Base-by-base conservation (phyloP, 2,329 filamentous ascomycete species). In the Phoma sp. region DNA sequence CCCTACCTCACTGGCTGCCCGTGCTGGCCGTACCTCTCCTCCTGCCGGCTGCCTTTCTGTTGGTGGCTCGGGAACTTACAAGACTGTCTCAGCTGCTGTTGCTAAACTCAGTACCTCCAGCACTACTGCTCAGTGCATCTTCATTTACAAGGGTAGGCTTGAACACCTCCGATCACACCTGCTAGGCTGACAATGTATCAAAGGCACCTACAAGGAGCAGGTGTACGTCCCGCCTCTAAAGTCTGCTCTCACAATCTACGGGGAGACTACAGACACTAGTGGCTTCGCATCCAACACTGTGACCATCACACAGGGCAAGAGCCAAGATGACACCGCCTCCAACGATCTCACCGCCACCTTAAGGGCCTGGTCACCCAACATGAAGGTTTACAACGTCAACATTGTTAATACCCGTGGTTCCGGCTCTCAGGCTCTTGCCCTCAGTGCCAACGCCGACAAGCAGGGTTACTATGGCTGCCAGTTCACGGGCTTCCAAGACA, bases 321-420 rank as follows among this genome's bases (percentile, higher is more conserved):
- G 77, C 57, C 82, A 84, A 44, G 77, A 80, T 17, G 72, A 79
- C 51, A 77, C 76, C 0, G 60, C 78, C 36, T 81, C 44, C 53
- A 84, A 88, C 58, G 86, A 88, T 58, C 68, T 72, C 54, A 86
- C 81, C 4, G 80, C 74, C 4, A 84, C 82, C 1, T 69, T 83
- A n/a, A 76, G 81, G 12, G 80, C 77, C 8, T 73, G 70, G 62
- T 78, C 82, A 0, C 66, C 72, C 5, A 80, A 83, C 62, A 79
- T 88, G 55, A 83, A 82, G 61, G 74, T 88, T 17, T 89, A 88
- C 76, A 88, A 88, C 60, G 77, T 89, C 68, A 85, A 86, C 67
- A 74, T 85, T 9, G 70, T 73, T 57, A 75, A 74, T 55, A 73
- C 69, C 15, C 72, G 78, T 47, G 82, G 82, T 7, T 47, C 75